Base-by-base conservation (phyloP, 495 filamentous ascomycete genomes). In the Amphirosellinia nigrospora region DNA sequence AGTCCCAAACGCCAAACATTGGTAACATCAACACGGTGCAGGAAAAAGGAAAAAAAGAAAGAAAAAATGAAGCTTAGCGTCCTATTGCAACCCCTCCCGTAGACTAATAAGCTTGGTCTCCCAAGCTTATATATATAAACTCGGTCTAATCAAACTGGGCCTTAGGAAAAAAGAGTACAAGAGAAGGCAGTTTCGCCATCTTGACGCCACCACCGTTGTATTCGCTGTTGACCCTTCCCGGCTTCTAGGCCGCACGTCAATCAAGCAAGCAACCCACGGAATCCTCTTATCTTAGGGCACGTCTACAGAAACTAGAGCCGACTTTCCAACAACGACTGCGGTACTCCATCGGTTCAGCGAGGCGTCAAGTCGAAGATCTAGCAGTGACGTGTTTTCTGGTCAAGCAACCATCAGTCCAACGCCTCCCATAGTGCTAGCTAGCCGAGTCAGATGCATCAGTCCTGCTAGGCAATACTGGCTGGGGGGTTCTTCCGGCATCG, bases 401-500 rank as follows among this genome's bases (percentile, higher is more conserved):
- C 71, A 46, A 70, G 46, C 65, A 41, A 63, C 70, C 55, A 66
- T 63, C 65, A 38, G 62, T 46, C 70, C 64, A 48, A 58, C 39
- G 68, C 16, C 48, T 62, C 55, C 66, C 69, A 70, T 59, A 59
- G 69, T 58, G 55, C 55, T 58, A 53, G 46, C 66, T 58, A 64
- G 61, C 30, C 68, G 71, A 73, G 56, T 73, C 74, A 78, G 76
- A 78, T 80, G 76, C 71, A 74, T 77, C 64, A 71, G 73, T 60
- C 41, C 69, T 73, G 59, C 62, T 75, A 74, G 62, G 65, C 55
- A 70, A 52, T 58, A 74, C 67, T 73, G 72, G 71, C 73, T 74
- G 77, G 76, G 68, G 66, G 73, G 72, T 72, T 71, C 72, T 75
- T 76, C 39, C 62, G 77, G 75, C 67, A 75, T 68, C 68, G 70